phyloP scores from a whole-genome alignment of 768 basidiomycete species.

The Xerocomus spinulosus region DNA sequence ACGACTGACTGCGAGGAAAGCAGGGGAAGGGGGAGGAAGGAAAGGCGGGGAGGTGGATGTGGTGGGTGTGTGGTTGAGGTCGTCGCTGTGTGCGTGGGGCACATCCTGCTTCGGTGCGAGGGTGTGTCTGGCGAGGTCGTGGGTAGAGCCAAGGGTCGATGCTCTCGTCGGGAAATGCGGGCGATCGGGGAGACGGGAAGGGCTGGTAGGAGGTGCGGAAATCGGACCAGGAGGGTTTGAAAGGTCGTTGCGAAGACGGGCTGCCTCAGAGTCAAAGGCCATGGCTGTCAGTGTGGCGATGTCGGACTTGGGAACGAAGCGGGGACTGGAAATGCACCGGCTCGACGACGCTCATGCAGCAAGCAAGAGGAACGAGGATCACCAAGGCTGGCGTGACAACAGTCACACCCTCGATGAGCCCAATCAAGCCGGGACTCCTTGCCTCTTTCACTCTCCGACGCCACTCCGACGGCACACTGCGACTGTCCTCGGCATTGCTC shows the following conservation, averaged over 20 bases:
- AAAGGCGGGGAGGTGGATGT: slow-evolving; percentile 13
- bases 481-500: slow-evolving; percentile 8
- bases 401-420: slow-evolving; percentile 13
- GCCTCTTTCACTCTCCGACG: neutral
- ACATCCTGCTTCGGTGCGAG: slow-evolving; percentile 33
- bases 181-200: slow-evolving; percentile 46
- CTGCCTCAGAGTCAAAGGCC: slow-evolving; percentile 29
- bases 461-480: slow-evolving; percentile 17
- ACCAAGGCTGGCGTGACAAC: slow-evolving; percentile 19
- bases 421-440: slow-evolving; percentile 5
- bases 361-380: neutral
- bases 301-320: too few species aligned
- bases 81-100: slow-evolving; percentile 60
- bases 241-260: slow-evolving; percentile 27
- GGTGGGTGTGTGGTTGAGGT: slow-evolving; percentile 51
- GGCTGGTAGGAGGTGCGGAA: slow-evolving; percentile 34
- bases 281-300: slow-evolving; percentile 9
- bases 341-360: slow-evolving; percentile 6
- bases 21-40: slow-evolving; percentile 42
- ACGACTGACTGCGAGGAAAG: slow-evolving; percentile 51
- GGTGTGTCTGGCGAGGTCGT: slow-evolving; percentile 49
- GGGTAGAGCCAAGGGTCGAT: slow-evolving; percentile 53
- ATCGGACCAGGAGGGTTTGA: slow-evolving; percentile 21
- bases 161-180: slow-evolving; percentile 57
- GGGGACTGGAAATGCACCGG: too few species aligned